These are phyloP conservation scores for Oryza glumipatula DNA, from an alignment of 176 grass and related monocot genomes.

Conservation along the genomic window DNA sequence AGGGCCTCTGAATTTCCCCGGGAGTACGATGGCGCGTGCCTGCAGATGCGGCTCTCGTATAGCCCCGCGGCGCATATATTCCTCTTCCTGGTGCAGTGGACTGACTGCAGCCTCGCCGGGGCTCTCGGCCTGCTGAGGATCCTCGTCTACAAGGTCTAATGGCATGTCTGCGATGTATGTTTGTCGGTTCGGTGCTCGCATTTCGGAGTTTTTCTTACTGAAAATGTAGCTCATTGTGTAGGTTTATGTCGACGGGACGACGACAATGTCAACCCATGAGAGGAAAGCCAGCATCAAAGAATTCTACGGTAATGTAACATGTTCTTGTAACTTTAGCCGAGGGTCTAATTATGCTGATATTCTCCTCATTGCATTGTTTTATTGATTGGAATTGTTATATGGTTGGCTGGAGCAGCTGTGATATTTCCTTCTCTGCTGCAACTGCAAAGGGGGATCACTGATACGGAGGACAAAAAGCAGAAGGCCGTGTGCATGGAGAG, in stretches of 20 bases:
- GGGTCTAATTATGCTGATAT: not conserved
- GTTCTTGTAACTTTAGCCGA: conserved; percentile 4
- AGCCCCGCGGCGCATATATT: conserved; percentile 77
- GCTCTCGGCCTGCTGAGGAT: conserved; percentile 77
- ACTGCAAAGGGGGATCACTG: conserved; percentile 83
- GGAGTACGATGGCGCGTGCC: conserved; percentile 80
- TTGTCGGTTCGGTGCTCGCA: not conserved
- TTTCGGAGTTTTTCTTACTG: not conserved
- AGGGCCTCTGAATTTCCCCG: conserved; percentile 78
- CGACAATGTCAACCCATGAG: conserved; percentile 83
- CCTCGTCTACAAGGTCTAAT: conserved; percentile 77
- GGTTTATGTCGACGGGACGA: conserved; percentile 92
- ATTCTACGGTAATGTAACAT: conserved; percentile 76
- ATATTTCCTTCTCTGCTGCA: conserved; percentile 89
- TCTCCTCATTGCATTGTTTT: conserved; percentile 3
- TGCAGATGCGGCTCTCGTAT: conserved; percentile 81
- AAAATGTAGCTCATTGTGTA: conserved; percentile 41
- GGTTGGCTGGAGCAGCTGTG: conserved; percentile 57
- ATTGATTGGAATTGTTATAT: not conserved
- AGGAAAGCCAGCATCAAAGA: conserved; percentile 89
- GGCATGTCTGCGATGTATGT: not conserved
- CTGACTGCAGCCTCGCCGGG: conserved; percentile 69
- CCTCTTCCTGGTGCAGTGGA: conserved; percentile 87
- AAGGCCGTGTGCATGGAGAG: conserved; percentile 67
- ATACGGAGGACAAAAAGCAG: conserved; percentile 74